A percentile compares a stretch with the other conserved stretches of the same genome.
Evolutionary conservation across 169 alveolate species (phyloP).

Genomic region (Cryptosporidium baileyi): DNA sequence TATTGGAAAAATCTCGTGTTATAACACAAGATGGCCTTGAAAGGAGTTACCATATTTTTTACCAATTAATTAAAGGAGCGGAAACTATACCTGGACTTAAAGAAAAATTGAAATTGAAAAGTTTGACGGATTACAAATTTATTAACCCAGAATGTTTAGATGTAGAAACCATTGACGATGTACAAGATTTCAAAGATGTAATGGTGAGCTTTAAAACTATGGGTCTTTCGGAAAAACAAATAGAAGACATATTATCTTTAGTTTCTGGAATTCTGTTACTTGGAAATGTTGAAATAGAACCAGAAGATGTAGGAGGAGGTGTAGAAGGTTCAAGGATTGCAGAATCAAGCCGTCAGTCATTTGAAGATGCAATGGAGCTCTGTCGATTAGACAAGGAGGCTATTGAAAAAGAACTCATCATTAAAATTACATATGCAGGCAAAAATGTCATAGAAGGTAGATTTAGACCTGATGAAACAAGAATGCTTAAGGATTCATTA

Average conservation of each 20-base stretch:
- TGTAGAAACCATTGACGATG: conserved; percentile 93
- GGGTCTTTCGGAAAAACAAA: conserved; percentile 86
- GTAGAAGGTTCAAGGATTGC: conserved; percentile 85
- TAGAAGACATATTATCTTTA: conserved; percentile 84
- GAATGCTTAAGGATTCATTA: conserved; percentile 83
- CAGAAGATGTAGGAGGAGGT: conserved; percentile 85
- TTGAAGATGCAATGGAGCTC: conserved; percentile 83
- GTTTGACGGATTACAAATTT: conserved; percentile 77
- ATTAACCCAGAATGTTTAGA: conserved; percentile 87
- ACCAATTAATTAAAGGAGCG: conserved; percentile 92
- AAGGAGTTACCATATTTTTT: conserved; percentile 96
- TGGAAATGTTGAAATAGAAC: conserved; percentile 94
- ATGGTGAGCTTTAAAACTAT: conserved; percentile 88
- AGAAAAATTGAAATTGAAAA: conserved; percentile 78
- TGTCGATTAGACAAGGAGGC: conserved; percentile 80
- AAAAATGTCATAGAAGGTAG: conserved; percentile 83
- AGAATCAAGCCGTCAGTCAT: conserved; percentile 73
- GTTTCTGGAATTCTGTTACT: conserved; percentile 91
- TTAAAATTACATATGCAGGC: conserved; percentile 82
- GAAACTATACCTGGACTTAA: conserved; percentile 76
- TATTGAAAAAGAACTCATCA: conserved; percentile 79
- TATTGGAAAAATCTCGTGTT: conserved; percentile 96
- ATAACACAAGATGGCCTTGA: conserved; percentile 91
- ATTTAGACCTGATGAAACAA: conserved; percentile 84
- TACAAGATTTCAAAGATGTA: conserved; percentile 89